phyloP scores from a whole-genome alignment of 495 filamentous ascomycete species.

The Talaromyces trachyspermus region DNA sequence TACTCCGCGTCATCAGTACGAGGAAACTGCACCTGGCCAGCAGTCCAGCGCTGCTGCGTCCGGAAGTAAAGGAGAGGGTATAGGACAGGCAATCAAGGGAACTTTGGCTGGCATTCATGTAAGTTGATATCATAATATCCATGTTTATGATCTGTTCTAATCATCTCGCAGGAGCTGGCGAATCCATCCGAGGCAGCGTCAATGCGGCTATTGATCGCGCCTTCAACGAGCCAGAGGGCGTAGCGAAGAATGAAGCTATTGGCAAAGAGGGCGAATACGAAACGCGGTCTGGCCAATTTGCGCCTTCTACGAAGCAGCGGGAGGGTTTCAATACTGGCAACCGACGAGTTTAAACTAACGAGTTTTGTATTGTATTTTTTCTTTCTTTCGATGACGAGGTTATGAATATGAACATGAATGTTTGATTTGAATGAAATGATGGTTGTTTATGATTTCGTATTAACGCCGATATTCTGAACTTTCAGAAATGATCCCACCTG shows the following conservation, averaged over 20 bases:
- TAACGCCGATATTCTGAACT: too few relatives aligned
- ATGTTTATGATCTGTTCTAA: background rate
- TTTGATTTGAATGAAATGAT: too few relatives aligned
- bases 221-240: conserved; percentile 31
- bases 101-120: conserved; percentile 30
- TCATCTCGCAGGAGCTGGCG: conserved; percentile 33
- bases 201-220: conserved; percentile 32
- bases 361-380: background rate
- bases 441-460: too few relatives aligned
- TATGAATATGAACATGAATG: too few relatives aligned
- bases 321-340: background rate
- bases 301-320: background rate
- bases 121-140: conserved; percentile 16
- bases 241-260: conserved; percentile 29
- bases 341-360: background rate
- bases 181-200: conserved; percentile 35
- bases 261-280: conserved; percentile 30
- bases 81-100: conserved; percentile 16
- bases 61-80: conserved; percentile 10
- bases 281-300: conserved; percentile 24
- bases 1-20: background rate
- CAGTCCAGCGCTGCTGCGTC: background rate
- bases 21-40: conserved; percentile 1
- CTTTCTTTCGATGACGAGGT: background rate
- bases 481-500: background rate